A percentile compares a stretch with the other conserved stretches of the same genome.
Evolutionary conservation across 163 green algal species (phyloP).

Genomic region (Volvox carteri): DNA sequence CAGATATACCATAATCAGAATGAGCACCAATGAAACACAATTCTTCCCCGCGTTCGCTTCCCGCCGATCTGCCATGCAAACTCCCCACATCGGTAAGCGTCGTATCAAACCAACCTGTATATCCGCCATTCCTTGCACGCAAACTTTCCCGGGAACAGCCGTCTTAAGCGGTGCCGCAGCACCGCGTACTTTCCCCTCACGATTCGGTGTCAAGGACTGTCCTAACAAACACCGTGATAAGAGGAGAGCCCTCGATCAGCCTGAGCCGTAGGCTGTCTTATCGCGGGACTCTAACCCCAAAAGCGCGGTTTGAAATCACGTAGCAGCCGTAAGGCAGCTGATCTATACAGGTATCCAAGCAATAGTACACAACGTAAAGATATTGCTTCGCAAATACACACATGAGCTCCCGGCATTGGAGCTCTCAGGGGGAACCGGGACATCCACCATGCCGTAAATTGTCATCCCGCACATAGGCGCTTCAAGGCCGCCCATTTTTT

Average conservation of each 20-base stretch:
- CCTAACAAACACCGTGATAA: too few species aligned
- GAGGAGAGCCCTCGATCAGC: too few species aligned
- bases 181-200: neutral
- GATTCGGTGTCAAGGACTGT: too few species aligned
- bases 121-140: conserved; percentile 10
- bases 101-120: conserved; percentile 37
- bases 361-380: too few species aligned
- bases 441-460: neutral
- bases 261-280: neutral
- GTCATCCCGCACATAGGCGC: neutral
- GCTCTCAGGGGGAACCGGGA: neutral
- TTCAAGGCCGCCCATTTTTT: too few species aligned
- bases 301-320: neutral
- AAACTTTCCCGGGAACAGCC: neutral
- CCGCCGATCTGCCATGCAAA: conserved; percentile 19
- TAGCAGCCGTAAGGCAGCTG: neutral
- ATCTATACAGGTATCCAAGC: too few species aligned
- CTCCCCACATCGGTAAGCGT: too few species aligned
- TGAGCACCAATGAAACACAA: neutral
- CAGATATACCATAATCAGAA: too few species aligned
- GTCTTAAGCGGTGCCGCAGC: neutral
- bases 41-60: neutral
- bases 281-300: neutral
- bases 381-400: too few species aligned
- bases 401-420: too few species aligned